Base-by-base conservation (phyloP, 768 basidiomycete genomes). In the Auriscalpium orientale region DNA sequence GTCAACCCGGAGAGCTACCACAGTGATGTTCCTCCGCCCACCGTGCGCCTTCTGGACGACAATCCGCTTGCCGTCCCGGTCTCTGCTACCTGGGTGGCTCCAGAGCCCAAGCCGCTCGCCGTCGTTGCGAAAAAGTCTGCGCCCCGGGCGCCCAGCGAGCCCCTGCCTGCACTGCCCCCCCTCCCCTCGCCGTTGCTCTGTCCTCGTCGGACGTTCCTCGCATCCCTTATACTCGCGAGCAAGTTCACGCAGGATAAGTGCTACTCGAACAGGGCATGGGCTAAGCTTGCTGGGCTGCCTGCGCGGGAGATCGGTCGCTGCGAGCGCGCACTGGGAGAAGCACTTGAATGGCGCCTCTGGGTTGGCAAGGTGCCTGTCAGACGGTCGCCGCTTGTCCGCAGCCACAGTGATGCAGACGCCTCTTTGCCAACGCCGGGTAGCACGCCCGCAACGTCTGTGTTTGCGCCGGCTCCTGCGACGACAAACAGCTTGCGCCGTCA, bases 201-300 rank as follows among this genome's bases (percentile, higher is more conserved):
- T 65, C 91, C 94, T 2, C 82, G 94, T 28, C 81, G 94, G 22
- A 82, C 91, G 0, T 97, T 98, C 70, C 76, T 97, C 9, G 91
- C 91, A 0, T 84, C 90, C 0, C 74, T 98, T 44, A 91, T 98
- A 55, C 77, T 92, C 51, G 95, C 94, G 0, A 87, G 89, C 15
- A 98, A 98, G 64, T 95, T 95, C 67, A 83, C 89, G 58, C 92
- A 95, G 72, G 94, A 98, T 65, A 85, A 90, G 51, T 91, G 89
- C 45, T 97, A 95, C 64, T 93, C 91, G 13, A 95, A 97, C 68
- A 82, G 84, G 28, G 93, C 94, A 16, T 97, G 95, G 95, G 89
- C 90, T 1, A 93, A 94, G 65, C 79, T 98, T 7, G 89, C 89
- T n/a, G 92, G 93, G 16, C 78, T 98, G 2, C 82, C 86, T 0